These are phyloP conservation scores for Beauveria brongniartii DNA, from an alignment of 2,329 filamentous ascomycete genomes.

Conservation along the genomic window DNA sequence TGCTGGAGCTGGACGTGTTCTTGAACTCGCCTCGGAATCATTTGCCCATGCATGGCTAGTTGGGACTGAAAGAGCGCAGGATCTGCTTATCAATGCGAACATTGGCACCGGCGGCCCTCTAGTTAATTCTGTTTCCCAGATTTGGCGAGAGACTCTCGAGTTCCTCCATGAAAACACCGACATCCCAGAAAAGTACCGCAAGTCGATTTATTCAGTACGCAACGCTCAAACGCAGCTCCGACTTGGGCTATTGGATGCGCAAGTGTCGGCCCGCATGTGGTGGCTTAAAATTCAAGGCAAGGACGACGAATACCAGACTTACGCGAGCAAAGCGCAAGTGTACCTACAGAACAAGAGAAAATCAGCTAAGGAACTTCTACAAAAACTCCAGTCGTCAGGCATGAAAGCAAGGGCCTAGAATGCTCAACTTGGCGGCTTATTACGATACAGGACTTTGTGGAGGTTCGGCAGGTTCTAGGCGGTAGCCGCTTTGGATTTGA, in stretches of 20 bases:
- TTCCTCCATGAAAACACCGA: background rate
- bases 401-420: background rate
- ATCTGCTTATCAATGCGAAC: background rate
- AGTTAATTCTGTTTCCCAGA: background rate
- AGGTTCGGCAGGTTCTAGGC: background rate
- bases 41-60: slow-evolving; percentile 13
- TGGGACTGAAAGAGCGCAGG: background rate
- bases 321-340: slow-evolving; percentile 37
- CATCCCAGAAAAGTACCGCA: slow-evolving; percentile 11
- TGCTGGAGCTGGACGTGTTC: slow-evolving; percentile 26
- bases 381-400: slow-evolving; percentile 4
- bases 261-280: slow-evolving; percentile 47
- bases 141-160: background rate
- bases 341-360: slow-evolving; percentile 31
- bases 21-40: slow-evolving; percentile 23
- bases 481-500: background rate
- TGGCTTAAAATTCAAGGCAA: slow-evolving; percentile 49
- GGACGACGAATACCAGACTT: slow-evolving; percentile 36
- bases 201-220: slow-evolving; percentile 11
- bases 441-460: background rate
- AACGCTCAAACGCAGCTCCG: slow-evolving; percentile 31
- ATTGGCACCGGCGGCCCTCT: background rate
- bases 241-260: slow-evolving; percentile 42
- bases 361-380: slow-evolving; percentile 23
- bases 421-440: background rate